These are phyloP conservation scores for Gossypium longicalyx DNA, from an alignment of 345 rosid species.

Conservation along the genomic window DNA sequence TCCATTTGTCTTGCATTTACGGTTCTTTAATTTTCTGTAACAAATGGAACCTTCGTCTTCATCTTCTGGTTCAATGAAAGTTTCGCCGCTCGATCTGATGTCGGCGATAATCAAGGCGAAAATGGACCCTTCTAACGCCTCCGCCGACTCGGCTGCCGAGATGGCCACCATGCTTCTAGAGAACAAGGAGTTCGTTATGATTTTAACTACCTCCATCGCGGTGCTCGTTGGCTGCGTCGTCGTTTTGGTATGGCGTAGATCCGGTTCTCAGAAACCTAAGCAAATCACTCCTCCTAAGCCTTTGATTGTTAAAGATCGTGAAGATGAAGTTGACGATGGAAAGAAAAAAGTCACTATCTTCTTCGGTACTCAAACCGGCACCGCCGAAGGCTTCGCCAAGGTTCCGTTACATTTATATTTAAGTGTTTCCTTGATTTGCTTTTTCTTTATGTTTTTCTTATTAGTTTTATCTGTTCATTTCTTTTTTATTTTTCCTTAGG, in stretches of 20 bases:
- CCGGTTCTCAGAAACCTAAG: constrained; percentile 42
- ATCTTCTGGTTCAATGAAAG: constrained; percentile 26
- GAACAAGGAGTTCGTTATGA: constrained; percentile 57
- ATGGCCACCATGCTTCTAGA: constrained; percentile 22
- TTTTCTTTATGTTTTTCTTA: background rate
- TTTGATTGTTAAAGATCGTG: constrained; percentile 46
- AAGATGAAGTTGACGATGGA: constrained; percentile 68
- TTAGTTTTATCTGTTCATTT: background rate
- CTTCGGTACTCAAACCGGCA: constrained; percentile 93
- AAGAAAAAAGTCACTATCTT: constrained; percentile 70
- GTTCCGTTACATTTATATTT: constrained; percentile 24
- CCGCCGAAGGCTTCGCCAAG: constrained; percentile 98
- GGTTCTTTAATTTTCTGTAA: background rate
- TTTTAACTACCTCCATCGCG: constrained; percentile 82
- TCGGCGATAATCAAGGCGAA: constrained; percentile 66
- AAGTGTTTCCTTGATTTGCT: background rate
- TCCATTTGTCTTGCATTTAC: constrained; percentile 1
- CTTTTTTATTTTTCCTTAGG: constrained; percentile 25
- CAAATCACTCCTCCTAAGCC: constrained; percentile 48
- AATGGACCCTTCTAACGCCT: constrained; percentile 61
- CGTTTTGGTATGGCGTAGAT: constrained; percentile 71
- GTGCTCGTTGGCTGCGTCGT: constrained; percentile 87
- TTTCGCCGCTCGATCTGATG: constrained; percentile 31
- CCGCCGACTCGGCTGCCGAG: constrained; percentile 43
- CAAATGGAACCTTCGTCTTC: constrained; percentile 28